These are phyloP conservation scores for Cutaneotrichosporon sp. DNA, from an alignment of 1,284 basidiomycete genomes.

Conservation along the genomic window DNA sequence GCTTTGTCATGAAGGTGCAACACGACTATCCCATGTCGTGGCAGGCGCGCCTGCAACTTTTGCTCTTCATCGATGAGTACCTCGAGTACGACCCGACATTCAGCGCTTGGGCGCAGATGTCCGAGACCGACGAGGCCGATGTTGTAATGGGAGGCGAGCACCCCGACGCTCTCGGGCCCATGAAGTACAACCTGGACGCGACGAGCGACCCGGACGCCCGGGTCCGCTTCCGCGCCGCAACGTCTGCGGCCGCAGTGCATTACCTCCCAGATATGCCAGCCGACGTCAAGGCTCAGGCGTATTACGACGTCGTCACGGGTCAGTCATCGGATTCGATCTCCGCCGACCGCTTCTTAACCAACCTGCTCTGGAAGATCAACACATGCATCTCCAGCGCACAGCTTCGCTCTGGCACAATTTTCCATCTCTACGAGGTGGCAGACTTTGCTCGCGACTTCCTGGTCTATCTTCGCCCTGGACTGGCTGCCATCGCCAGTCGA, in stretches of 20 bases:
- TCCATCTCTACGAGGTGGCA: conserved; percentile 76
- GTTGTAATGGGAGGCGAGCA: conserved; percentile 26
- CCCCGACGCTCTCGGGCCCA: conserved; percentile 21
- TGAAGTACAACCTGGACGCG: conserved; percentile 58
- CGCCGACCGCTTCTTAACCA: conserved; percentile 71
- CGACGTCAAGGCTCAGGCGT: conserved; percentile 29
- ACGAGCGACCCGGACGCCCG: conserved; percentile 77
- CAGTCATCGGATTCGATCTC: conserved; percentile 26
- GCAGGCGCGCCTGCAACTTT: conserved; percentile 66
- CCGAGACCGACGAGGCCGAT: conserved; percentile 33
- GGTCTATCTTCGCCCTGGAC: conserved; percentile 64
- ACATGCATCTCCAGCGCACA: conserved; percentile 76
- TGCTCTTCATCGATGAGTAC: conserved; percentile 67
- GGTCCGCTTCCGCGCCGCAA: conserved; percentile 74
- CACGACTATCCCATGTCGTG: conserved; percentile 62
- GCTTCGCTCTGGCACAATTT: conserved; percentile 80
- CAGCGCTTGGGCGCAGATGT: conserved; percentile 32
- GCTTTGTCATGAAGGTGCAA: conserved; percentile 58
- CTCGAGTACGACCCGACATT: conserved; percentile 61
- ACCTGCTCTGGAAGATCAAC: conserved; percentile 76
- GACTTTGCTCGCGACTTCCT: conserved; percentile 57
- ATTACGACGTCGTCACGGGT: conserved; percentile 25
- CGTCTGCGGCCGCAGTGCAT: conserved; percentile 58
- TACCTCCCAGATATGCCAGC: conserved; percentile 32
- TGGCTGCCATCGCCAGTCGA: conserved; percentile 64